A percentile compares a stretch with the other conserved stretches of the same genome.
phyloP scores from a whole-genome alignment of 2,329 filamentous ascomycete species.

The Alternaria burnsii region DNA sequence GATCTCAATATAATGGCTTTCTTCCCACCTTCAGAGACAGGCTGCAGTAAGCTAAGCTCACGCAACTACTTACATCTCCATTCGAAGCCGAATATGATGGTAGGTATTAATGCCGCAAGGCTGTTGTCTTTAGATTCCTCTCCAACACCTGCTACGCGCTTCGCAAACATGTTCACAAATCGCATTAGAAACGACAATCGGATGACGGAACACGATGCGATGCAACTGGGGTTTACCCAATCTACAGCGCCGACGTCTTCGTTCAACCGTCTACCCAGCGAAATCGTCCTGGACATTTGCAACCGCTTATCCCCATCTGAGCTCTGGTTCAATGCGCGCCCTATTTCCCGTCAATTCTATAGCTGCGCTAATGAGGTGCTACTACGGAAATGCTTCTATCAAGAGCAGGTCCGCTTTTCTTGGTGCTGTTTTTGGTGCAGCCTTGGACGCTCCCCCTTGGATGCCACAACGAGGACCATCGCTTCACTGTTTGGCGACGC shows the following conservation, averaged over 20 bases:
- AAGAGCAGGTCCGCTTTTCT: conserved; percentile 3
- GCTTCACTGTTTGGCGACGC: conserved; percentile 5
- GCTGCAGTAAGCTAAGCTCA: not conserved
- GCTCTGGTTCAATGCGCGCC: conserved; percentile 10
- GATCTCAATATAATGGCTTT: not conserved
- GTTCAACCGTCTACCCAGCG: conserved; percentile 10
- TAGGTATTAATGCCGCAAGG: conserved; percentile 1
- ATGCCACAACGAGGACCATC: not conserved
- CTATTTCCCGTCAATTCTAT: conserved; percentile 8
- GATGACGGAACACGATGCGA: not conserved
- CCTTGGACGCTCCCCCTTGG: conserved; percentile 3
- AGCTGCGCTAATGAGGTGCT: conserved; percentile 13
- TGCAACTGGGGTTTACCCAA: not conserved
- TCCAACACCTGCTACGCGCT: not conserved
- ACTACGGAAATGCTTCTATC: conserved; percentile 9
- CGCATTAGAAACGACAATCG: not conserved
- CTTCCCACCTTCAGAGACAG: not conserved
- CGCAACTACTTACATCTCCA: not conserved
- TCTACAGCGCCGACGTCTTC: not conserved
- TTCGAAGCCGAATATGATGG: not conserved
- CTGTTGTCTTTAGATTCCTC: not conserved
- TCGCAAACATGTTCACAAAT: not conserved
- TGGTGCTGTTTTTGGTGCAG: conserved; percentile 21
- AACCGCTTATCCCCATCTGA: conserved; percentile 5
- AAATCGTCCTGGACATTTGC: conserved; percentile 14